These are phyloP conservation scores for Cyclanthera cordifolia DNA, from an alignment of 306 rosid species.

Conservation along the genomic window DNA sequence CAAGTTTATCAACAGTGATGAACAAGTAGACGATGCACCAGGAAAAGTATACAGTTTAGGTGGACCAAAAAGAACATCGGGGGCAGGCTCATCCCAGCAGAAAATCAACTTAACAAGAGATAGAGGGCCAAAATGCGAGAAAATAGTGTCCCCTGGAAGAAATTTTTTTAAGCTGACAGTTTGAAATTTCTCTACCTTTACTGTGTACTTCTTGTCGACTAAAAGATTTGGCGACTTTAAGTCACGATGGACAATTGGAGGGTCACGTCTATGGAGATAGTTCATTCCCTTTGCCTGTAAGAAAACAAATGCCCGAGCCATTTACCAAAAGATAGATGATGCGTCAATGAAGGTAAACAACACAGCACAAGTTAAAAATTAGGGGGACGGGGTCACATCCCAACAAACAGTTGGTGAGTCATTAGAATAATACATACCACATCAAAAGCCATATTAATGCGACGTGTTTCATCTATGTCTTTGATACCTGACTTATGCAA, in stretches of 20 bases:
- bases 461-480: constrained; percentile 90
- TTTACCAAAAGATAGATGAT: constrained; percentile 1
- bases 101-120: neutral
- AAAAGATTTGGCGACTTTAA: constrained; percentile 94
- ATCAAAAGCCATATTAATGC: constrained; percentile 83
- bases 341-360: neutral
- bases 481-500: constrained; percentile 73
- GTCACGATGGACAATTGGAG: constrained; percentile 97
- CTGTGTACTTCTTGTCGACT: constrained; percentile 93
- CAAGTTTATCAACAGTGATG: constrained; percentile 1
- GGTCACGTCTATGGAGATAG: constrained; percentile 90
- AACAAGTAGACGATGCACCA: neutral
- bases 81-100: neutral
- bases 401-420: neutral
- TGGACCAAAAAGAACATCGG: neutral
- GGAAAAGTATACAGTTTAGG: neutral
- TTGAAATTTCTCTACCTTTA: constrained; percentile 43
- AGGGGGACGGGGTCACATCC: neutral
- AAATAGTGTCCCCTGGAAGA: constrained; percentile 11
- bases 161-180: constrained; percentile 12
- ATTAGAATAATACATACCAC: constrained; percentile 48
- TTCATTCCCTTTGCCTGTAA: constrained; percentile 97
- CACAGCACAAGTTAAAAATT: constrained; percentile 12
- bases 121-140: neutral
- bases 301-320: constrained; percentile 18